phyloP scores from a whole-genome alignment of 805 yeast species.

The Yarrowia keelungensis region DNA sequence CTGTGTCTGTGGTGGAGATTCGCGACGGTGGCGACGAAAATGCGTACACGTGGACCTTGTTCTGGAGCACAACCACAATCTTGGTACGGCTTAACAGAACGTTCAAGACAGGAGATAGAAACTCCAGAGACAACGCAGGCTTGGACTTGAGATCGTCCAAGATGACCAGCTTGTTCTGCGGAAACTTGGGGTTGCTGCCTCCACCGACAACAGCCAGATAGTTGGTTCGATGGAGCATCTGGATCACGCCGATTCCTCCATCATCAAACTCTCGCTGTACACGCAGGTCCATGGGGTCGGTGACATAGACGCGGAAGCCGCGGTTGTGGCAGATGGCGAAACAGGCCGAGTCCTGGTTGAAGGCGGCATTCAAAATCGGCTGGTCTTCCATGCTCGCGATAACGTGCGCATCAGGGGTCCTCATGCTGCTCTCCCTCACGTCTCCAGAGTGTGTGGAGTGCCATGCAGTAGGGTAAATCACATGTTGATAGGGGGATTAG shows the following conservation, averaged over 20 bases:
- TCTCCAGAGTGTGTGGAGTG: constrained; percentile 21
- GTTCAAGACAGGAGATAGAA: constrained; percentile 74
- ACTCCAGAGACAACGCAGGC: constrained; percentile 74
- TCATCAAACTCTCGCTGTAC: constrained; percentile 61
- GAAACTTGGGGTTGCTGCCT: constrained; percentile 77
- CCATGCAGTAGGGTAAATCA: constrained; percentile 32
- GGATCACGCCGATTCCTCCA: constrained; percentile 74
- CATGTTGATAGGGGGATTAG: constrained; percentile 33
- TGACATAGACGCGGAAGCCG: constrained; percentile 85
- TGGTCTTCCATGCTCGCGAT: constrained; percentile 38
- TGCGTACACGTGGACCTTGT: constrained; percentile 75
- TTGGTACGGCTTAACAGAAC: constrained; percentile 77
- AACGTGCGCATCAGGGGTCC: constrained; percentile 38
- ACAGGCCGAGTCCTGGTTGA: constrained; percentile 91
- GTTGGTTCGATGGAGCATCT: constrained; percentile 90
- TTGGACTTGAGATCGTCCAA: constrained; percentile 91
- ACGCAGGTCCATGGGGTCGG: constrained; percentile 83
- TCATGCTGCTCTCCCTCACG: constrained; percentile 14
- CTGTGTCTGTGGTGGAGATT: constrained; percentile 69
- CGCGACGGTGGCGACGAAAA: constrained; percentile 80
- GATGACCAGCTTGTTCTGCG: constrained; percentile 78
- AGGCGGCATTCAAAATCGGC: constrained; percentile 54
- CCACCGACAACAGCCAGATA: constrained; percentile 92
- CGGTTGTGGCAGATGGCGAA: constrained; percentile 81
- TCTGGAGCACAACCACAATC: constrained; percentile 73